phyloP scores from a whole-genome alignment of 2,329 filamentous ascomycete species.

The Hirsutella rhossiliensis region DNA sequence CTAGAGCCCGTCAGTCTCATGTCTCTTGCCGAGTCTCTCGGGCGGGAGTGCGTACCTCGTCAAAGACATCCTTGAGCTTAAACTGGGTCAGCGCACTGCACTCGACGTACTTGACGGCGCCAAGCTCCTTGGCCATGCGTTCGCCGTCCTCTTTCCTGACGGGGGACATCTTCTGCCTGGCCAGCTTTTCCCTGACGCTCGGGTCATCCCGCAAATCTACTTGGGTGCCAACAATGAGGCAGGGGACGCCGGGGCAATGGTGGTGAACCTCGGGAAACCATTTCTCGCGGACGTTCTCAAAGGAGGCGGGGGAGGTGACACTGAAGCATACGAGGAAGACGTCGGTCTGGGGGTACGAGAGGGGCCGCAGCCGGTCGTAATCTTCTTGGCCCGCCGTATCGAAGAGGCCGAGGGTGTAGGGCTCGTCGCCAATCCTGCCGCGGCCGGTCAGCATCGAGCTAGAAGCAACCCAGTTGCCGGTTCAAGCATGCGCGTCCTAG shows the following conservation, averaged over 20 bases:
- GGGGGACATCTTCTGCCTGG: conserved; percentile 92
- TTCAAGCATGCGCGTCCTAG: too few species aligned
- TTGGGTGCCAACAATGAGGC: conserved; percentile 95
- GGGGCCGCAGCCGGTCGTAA: conserved; percentile 91
- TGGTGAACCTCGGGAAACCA: conserved; percentile 99
- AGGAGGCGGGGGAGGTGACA: conserved; percentile 91
- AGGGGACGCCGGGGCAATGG: conserved; percentile 95
- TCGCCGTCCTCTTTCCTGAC: conserved; percentile 90
- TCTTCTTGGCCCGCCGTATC: conserved; percentile 99
- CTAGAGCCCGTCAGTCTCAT: conserved; percentile 31
- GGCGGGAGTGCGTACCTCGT: conserved; percentile 57
- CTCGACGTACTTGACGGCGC: conserved; percentile 96
- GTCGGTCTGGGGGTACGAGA: conserved; percentile 97
- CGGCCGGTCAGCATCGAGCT: conserved; percentile 8
- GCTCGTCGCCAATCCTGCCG: conserved; percentile 91
- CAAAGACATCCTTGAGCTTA: conserved; percentile 98
- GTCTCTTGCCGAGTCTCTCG: neutral
- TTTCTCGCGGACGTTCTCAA: conserved; percentile 98
- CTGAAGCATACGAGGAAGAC: conserved; percentile 99
- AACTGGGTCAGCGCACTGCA: conserved; percentile 97
- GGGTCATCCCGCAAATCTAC: conserved; percentile 88
- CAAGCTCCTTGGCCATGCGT: conserved; percentile 92
- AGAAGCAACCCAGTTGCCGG: neutral
- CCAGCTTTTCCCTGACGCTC: conserved; percentile 77
- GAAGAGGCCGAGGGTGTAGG: conserved; percentile 92